Evolutionary conservation across 2,329 filamentous ascomycete genomes (phyloP), one percentile per base, ranked within the genome.

Genomic region (Alternaria sp.): DNA sequence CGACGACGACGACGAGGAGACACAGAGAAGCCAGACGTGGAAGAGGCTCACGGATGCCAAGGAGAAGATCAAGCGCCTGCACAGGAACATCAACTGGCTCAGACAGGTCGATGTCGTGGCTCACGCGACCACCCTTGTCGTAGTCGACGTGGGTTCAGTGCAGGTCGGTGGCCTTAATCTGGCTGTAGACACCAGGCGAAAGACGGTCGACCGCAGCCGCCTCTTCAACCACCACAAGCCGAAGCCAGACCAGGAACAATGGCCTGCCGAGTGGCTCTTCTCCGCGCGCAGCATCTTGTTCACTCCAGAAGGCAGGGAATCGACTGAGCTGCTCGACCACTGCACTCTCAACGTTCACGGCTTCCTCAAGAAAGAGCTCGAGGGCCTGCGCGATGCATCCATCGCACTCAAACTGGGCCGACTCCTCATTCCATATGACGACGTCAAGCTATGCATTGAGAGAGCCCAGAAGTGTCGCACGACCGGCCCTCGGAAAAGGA

Each of bases 251-350:
- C 90, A 78, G 88, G 89, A 73, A 84, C 88, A 65, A 84, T 87
- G 65, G 47, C 93, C 95, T 39, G 94, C 94, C 2, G 96, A 99
- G 82, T 99, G 96, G 94, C 94, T 96, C 65, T 86, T 96, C 70
- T 91, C 91, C 7, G 80, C 94, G 52, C 88, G 92, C 61, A 97
- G 94, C 78, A 86, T 98, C 47, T 83, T 98, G 7, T 96, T 99
- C 71, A 96, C 92, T 0, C 88, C 93, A 1, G 89, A 96, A 58
- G 93, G 93, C 34, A 86, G 86, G 55, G 93, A 98, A 59, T 90
- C 93, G 1, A 88, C 92, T 57, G 94, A 99, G 78, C 82, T 99
- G 3, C 81, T 99, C 66, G 96, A 99, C 77, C 91, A 93, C 72
- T 88, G 92, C 61, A 91, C 91, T 4, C 82, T 98, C 61, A 98